These are phyloP conservation scores for Fusarium gaditjirri DNA, from an alignment of 2,329 filamentous ascomycete species.

Conservation along the genomic window DNA sequence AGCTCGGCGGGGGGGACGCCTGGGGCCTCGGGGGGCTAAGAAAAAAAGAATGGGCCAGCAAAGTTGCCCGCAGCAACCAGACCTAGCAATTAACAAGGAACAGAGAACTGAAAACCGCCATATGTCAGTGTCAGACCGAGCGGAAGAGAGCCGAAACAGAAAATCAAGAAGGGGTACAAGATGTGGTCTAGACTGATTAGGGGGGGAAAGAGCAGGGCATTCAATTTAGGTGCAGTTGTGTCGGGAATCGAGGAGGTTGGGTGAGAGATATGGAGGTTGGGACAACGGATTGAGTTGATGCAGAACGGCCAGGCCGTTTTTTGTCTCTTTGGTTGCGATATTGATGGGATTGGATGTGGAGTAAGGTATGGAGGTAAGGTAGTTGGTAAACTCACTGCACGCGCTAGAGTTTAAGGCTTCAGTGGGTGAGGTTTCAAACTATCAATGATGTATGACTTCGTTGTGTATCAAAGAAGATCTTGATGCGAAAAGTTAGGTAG, in stretches of 20 bases:
- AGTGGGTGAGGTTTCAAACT: conserved; percentile 1
- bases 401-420: conserved; percentile 5
- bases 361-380: neutral
- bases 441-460: conserved; percentile 12
- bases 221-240: conserved; percentile 28
- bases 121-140: conserved; percentile 24
- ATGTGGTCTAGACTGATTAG: conserved; percentile 8
- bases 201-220: conserved; percentile 3
- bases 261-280: conserved; percentile 24
- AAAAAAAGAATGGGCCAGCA: conserved; percentile 37
- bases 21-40: conserved; percentile 15
- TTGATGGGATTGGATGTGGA: neutral
- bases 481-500: neutral
- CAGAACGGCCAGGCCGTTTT: conserved; percentile 30
- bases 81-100: conserved; percentile 21
- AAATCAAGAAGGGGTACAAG: neutral
- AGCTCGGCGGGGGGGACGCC: conserved; percentile 3
- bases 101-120: neutral
- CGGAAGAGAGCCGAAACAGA: conserved; percentile 26
- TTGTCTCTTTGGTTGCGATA: neutral
- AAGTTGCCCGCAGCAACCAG: conserved; percentile 45
- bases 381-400: conserved; percentile 16
- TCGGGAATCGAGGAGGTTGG: conserved; percentile 28
- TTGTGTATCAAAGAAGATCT: neutral
- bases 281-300: conserved; percentile 19